phyloP scores from a whole-genome alignment of 2,329 filamentous ascomycete species.

The Pseudogymnoascus sp. region DNA sequence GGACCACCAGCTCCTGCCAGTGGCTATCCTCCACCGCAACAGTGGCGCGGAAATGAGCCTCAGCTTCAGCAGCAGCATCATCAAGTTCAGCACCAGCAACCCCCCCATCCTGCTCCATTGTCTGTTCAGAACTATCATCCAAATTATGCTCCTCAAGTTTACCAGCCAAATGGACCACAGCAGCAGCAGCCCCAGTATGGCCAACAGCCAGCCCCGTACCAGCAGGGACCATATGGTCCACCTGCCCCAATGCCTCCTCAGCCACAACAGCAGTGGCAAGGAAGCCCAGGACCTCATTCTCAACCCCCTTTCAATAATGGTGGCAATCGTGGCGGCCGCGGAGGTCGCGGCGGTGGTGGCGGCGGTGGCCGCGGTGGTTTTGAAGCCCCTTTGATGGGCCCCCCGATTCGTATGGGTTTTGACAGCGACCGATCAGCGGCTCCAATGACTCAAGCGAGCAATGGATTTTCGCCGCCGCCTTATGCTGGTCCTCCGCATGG shows the following conservation, averaged over 20 bases:
- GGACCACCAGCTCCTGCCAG: conserved; percentile 27
- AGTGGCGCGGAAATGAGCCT: conserved; percentile 13
- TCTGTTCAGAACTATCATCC: conserved; percentile 49
- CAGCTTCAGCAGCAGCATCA: conserved; percentile 23
- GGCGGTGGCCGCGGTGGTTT: conserved; percentile 36
- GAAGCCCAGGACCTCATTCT: conserved; percentile 21
- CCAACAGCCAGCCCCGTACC: conserved; percentile 25
- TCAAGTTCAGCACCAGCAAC: conserved; percentile 29
- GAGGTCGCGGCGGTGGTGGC: conserved; percentile 29
- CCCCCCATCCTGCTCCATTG: conserved; percentile 34
- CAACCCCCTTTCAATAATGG: conserved; percentile 34
- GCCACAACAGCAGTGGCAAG: conserved; percentile 36
- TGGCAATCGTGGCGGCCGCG: conserved; percentile 19
- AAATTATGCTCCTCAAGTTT: conserved; percentile 50
- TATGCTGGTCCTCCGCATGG: conserved; percentile 26
- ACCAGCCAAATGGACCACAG: conserved; percentile 31
- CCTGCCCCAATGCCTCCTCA: conserved; percentile 27
- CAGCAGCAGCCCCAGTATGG: conserved; percentile 33
- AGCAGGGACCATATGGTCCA: conserved; percentile 29
- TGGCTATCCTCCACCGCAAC: conserved; percentile 11
- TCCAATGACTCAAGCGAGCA: conserved; percentile 37
- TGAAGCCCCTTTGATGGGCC: conserved; percentile 42
- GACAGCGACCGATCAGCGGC: conserved; percentile 38
- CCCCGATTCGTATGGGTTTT: conserved; percentile 47
- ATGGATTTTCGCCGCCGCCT: conserved; percentile 32